Conservation (phyloP, 1,139 yeast species). For the Candida sanyaensis region DNA sequence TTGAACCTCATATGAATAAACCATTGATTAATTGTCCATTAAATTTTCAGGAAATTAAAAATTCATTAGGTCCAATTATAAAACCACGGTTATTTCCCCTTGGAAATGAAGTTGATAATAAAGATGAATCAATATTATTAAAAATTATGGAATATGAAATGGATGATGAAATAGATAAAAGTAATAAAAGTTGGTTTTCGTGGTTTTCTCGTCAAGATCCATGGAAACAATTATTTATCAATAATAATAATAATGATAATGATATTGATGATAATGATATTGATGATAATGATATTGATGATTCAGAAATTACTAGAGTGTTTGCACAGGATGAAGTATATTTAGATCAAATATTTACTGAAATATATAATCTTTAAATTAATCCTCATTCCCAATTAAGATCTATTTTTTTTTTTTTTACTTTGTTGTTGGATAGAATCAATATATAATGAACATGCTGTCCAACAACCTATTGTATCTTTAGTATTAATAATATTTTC, state of each 20-base stretch:
- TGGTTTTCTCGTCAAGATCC: conserved; percentile 7
- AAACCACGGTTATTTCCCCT: conserved; percentile 24
- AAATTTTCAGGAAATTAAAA: conserved; percentile 17
- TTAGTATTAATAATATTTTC: conserved; percentile 50
- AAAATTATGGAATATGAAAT: conserved; percentile 13
- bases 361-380: conserved; percentile 22
- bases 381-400: conserved; percentile 20
- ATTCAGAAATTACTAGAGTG: conserved; percentile 7
- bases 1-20: conserved; percentile 25
- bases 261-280: too few species aligned
- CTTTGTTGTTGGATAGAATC: too few species aligned
- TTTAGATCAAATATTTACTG: conserved; percentile 12
- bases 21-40: conserved; percentile 26
- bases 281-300: too few species aligned
- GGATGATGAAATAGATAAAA: not conserved
- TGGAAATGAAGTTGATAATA: conserved; percentile 25
- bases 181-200: not conserved
- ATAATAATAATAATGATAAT: not conserved
- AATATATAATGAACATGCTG: conserved; percentile 61
- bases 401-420: conserved; percentile 14
- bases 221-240: conserved; percentile 10
- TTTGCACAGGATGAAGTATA: conserved; percentile 15
- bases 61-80: not conserved
- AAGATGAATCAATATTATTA: conserved; percentile 17
- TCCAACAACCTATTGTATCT: conserved; percentile 58